Evolutionary conservation across 2,329 filamentous ascomycete species (phyloP), one percentile per base, ranked within the genome.

Genomic region (Talaromyces sp.): DNA sequence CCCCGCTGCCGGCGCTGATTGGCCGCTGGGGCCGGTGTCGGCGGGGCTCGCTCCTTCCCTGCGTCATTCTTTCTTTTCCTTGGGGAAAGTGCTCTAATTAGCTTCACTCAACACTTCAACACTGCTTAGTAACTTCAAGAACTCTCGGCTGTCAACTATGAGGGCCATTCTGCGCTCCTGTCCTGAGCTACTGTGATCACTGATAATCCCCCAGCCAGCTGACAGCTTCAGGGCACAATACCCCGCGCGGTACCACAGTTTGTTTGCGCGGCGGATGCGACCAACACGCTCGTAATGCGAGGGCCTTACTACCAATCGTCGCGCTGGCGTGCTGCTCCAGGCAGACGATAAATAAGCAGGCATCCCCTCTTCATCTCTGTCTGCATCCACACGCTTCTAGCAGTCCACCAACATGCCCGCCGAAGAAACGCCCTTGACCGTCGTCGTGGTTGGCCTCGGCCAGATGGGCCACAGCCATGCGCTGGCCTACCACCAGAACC

Each of bases 391-490:
- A 30, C 49, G 8, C 44, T 47, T 47, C 4, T 25, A 39, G 17
- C 36, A 39, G 17, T 25, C 44, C 28, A 5, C 13, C 32, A 56
- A 53, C 15, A 39, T 60, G 59, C 22, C 30, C n/a, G 42, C 54
- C 9, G 32, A 15, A 44, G 19, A 55, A 11, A 55, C 28, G 25
- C 44, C 55, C 13, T 42, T 62, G 49, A 55, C 60, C 13, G 62
- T 65, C n/a, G 51, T 62, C 22, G 59, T 65, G 22, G 57, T 65
- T 25, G 64, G 64, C 36, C 32, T 64, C 13, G 64, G 64, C 56
- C 64, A 65, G 47, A 65, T 65, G 64, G 57, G 60, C 47, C 63
- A 61, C 60, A 64, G 64, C 55, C 63, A 66, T 61, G 62, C 65
- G 15, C 51, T 65, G 8, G 65, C 63, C 36, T 66, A 66, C 55